Conservation (phyloP, 192 early-diverging fungal genomes). For the Phycomyces nitens region DNA sequence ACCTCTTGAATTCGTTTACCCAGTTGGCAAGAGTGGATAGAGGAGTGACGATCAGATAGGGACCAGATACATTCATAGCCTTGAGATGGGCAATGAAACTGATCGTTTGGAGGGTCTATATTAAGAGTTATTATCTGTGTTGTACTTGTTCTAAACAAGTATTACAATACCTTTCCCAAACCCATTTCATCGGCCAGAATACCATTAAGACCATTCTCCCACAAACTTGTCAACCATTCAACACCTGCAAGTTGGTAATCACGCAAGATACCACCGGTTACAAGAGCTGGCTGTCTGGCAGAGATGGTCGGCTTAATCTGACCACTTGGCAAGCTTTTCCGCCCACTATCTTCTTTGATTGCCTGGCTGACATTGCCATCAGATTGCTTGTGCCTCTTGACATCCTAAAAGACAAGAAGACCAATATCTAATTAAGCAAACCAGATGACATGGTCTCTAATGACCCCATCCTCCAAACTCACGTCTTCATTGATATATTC, state of each 20-base stretch:
- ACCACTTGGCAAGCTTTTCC: slow-evolving; percentile 13
- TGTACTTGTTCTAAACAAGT: background rate
- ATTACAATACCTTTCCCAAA: slow-evolving; percentile 63
- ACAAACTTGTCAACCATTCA: slow-evolving; percentile 93
- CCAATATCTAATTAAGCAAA: background rate
- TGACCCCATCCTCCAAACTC: background rate
- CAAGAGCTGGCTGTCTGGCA: slow-evolving; percentile 70
- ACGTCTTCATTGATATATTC: slow-evolving; percentile 50
- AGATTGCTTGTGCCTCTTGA: slow-evolving; percentile 33
- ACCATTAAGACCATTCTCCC: slow-evolving; percentile 95
- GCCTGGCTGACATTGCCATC: slow-evolving; percentile 19
- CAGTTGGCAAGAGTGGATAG: slow-evolving; percentile 90
- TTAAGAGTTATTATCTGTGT: background rate
- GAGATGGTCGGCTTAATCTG: slow-evolving; percentile 47
- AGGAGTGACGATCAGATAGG: slow-evolving; percentile 87
- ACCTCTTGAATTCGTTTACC: slow-evolving; percentile 85
- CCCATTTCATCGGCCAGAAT: slow-evolving; percentile 97
- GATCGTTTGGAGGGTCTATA: slow-evolving; percentile 90
- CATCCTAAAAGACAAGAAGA: slow-evolving; percentile 16
- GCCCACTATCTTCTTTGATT: slow-evolving; percentile 14
- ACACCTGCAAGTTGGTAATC: slow-evolving; percentile 94
- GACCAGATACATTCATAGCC: slow-evolving; percentile 77
- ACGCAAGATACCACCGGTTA: slow-evolving; percentile 82
- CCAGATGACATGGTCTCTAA: too few relatives aligned
- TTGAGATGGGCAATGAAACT: slow-evolving; percentile 80